Evolutionary conservation across 495 filamentous ascomycete species (phyloP).

Genomic region (Xylaria flabelliformis): DNA sequence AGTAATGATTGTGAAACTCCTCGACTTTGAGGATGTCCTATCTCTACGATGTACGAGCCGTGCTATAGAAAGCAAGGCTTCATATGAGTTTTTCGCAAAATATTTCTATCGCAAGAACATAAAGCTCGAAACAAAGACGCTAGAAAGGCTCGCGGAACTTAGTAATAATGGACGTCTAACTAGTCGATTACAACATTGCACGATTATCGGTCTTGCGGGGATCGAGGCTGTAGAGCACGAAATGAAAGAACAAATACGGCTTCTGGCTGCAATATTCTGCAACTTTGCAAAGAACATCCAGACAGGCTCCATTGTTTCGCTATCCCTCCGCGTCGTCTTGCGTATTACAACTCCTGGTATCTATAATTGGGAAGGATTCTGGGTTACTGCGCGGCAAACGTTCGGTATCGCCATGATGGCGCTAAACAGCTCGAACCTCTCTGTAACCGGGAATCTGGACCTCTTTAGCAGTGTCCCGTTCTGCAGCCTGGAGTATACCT

Average conservation of each 20-base stretch:
- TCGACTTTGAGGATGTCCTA: neutral
- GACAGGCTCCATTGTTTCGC: neutral
- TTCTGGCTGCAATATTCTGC: neutral
- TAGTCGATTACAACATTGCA: neutral
- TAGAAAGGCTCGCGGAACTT: neutral
- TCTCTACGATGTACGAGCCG: neutral
- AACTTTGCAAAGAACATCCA: neutral
- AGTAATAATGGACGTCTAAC: neutral
- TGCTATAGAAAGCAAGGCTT: neutral
- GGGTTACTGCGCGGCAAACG: neutral
- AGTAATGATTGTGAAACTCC: neutral
- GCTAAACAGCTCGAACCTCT: neutral
- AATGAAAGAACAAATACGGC: neutral
- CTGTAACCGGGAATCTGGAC: neutral
- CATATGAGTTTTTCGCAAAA: neutral
- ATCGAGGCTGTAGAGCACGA: neutral
- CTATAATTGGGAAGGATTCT: too few species aligned
- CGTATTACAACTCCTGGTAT: neutral
- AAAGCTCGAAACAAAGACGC: neutral
- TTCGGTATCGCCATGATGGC: neutral
- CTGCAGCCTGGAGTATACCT: neutral
- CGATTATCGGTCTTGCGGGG: neutral
- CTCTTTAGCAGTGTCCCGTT: neutral
- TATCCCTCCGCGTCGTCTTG: neutral
- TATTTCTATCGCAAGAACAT: neutral